Base-by-base conservation (phyloP, 2,329 filamentous ascomycete species). In the Anthostomella pinea region DNA sequence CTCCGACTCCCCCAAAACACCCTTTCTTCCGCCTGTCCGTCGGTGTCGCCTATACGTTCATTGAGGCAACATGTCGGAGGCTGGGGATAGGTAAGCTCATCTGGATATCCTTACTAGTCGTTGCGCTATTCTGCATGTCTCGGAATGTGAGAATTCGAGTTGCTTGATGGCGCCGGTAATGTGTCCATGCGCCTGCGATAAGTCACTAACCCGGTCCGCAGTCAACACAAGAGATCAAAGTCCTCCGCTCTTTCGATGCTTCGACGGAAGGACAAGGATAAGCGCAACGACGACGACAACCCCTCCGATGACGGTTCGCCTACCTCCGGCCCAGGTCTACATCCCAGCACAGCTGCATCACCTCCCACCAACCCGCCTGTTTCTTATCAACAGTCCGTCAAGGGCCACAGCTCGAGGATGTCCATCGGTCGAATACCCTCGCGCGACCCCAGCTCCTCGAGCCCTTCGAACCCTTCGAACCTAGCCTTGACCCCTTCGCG, bases 201-300 rank as follows among this genome's bases (percentile, higher is more conserved):
- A 30, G 24, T 27, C 26, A 46, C 41, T 53, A 39, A 46, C 32
- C 18, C 31, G 16, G 23, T 23, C 35, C 16, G 15, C 43, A 66
- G 59, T 45, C 54, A 57, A 46, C 75, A 77, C 53, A 75, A 70
- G 62, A 73, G 70, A 43, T 74, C 75, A 38, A 80, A 72, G 57
- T 77, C 70, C 25, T 66, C 67, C 33, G 67, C 73, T 30, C 59
- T 79, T 48, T 67, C 75, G 57, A 56, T 81, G 55, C 60, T 81
- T 57, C 67, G 75, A 43, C 69, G 73, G 46, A 73, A 67, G 51
- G 70, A 74, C 35, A 55, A 47, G 39, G 53, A 56, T 15, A 63
- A 61, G 45, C 64, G 66, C 45, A 67, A 68, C 50, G 69, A 75
- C 56, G 73, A 77, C 51, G 70, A 73, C 46, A 65, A 63, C 35